Base-by-base conservation (phyloP, 1,284 basidiomycete species). In the Cryptococcus hybrid region DNA sequence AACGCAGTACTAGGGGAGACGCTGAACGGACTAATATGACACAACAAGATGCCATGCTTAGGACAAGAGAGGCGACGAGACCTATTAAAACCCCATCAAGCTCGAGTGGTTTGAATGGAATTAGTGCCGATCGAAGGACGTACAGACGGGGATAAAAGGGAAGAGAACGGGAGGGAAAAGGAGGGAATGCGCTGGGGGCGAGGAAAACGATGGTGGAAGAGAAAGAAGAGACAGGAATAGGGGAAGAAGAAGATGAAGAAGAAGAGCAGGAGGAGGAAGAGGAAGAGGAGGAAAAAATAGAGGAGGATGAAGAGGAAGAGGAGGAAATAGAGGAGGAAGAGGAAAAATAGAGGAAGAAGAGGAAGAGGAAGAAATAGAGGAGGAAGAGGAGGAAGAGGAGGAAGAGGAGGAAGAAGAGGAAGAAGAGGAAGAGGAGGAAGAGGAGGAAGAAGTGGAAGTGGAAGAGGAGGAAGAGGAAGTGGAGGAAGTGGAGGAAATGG, bases 401-500 rank as follows among this genome's bases (percentile, higher is more conserved):
- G 11, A n/a, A n/a, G 36, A n/a, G 15, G 49, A 3, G 36, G 45
- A 53, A 30, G 48, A 55, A 47, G 53, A 47, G 15, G 47, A 55
- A 42, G 47, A 24, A 18, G 24, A 37, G 42, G 57, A 18, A 12
- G 15, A 30, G 1, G 44, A 46, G 38, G 44, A 36, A 37, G 42
- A 46, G 43, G 36, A 53, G 12, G 52, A 38, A 18, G 47, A 50
- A n/a, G 53, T 35, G 49, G 30, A 58, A 8, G 30, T 35, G 13
- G 45, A 50, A 3, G 55, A 36, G 42, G 49, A 47, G 24, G 60
- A 50, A 11, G 47, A 54, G 5, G 46, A 57, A 15, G 59, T 56
- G 37, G 60, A 62, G 2, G 60, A 57, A 11, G 62, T 57, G 5
- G 40, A 51, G 8, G 52, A 47, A 13, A 8, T 37, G 38, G 48